Percentiles rank a stretch among this genome's conserved stretches.
Evolutionary conservation across 2,329 filamentous ascomycete species (phyloP).

Genomic region (Ophiostoma piceae): DNA sequence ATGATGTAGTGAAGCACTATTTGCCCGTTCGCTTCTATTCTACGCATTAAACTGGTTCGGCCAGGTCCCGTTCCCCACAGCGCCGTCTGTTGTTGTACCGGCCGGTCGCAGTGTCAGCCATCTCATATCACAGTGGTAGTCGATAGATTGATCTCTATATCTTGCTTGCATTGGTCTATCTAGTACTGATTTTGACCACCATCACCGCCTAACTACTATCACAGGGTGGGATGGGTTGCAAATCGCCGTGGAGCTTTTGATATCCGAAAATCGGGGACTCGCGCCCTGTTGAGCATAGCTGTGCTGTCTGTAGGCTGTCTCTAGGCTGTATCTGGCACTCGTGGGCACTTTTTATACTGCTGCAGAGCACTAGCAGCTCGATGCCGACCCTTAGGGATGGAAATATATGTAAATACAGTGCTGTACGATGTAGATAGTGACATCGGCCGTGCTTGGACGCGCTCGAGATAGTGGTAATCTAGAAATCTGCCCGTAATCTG

Average conservation of each 20-base stretch:
- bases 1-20: too few species aligned
- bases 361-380: background rate
- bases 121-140: background rate
- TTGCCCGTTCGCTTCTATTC: background rate
- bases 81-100: background rate
- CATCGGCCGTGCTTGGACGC: background rate
- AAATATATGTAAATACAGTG: background rate
- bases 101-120: background rate
- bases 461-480: background rate
- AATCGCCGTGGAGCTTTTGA: conserved; percentile 16
- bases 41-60: background rate
- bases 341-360: background rate
- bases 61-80: background rate
- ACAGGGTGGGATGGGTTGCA: conserved; percentile 1
- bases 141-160: background rate
- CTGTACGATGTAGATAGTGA: background rate
- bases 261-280: background rate
- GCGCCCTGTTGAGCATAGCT: conserved; percentile 1
- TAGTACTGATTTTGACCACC: background rate
- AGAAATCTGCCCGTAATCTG: background rate
- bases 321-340: too few species aligned
- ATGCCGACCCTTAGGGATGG: background rate
- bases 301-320: background rate
- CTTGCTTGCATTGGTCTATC: background rate
- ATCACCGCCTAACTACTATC: background rate